Base-by-base conservation (phyloP, 805 yeast species). In the Saccharomyces jurei region DNA sequence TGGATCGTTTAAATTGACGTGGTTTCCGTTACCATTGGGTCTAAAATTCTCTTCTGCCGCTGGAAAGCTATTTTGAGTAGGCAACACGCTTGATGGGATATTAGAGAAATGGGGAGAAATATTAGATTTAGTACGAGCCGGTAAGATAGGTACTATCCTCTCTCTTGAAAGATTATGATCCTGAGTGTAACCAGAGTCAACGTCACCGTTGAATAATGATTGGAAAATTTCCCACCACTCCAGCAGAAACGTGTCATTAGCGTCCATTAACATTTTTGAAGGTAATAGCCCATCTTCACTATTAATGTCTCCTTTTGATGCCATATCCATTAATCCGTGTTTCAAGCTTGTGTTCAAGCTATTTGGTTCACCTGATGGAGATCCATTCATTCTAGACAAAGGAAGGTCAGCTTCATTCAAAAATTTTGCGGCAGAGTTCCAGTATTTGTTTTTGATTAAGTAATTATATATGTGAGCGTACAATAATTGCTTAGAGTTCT, bases 181-280 rank as follows among this genome's bases (percentile, higher is more conserved):
- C 6, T 36, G 25, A 9, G 17, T 6, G 44, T 9, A 17, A 59
- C 52, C 44, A 17, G 44, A 36, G 17, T 36, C 44, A 9, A 36
- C 25, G 9, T 36, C 44, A 50, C 44, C 44, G 22, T 36, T 36
- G 11, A 17, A 36, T 6, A 36, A 36, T 9, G 78, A 70, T 78
- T 81, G 77, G 13, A 81, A 60, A 9, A 76, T 66, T 51, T 75
- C 73, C 82, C 83, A 81, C 85, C 85, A 81, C 58, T 81, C 83
- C 50, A 77, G 63, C 13, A 81, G 63, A 56, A 79, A 79, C 0
- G 81, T 73, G 22, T 78, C 80, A 3, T 74, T 71, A 1, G 75
- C 69, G 31, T 73, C 68, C 70, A 74, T 73, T 41, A 76, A 63
- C 76, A 74, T 75, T 54, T 74, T 69, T 1, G 71, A 69, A 21